phyloP scores from a whole-genome alignment of 2,329 filamentous ascomycete genomes.

The Coniella lustricola region DNA sequence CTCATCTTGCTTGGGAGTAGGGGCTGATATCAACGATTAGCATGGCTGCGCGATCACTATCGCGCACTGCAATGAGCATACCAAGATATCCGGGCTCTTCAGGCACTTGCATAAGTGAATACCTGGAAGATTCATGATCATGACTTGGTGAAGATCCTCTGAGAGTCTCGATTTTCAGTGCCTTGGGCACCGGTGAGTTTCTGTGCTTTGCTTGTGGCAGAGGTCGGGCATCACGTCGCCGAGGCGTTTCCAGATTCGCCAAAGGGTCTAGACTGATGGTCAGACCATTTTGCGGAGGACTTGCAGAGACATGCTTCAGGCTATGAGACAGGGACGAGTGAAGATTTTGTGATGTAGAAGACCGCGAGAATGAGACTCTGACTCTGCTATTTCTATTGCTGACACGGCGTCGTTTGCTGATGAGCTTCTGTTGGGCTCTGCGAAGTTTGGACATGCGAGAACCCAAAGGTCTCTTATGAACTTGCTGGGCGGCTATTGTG shows the following conservation, averaged over 20 bases:
- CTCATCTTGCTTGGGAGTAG: background rate
- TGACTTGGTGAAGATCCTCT: background rate
- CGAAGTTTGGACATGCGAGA: slow-evolving; percentile 25
- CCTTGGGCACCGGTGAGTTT: background rate
- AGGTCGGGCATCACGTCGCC: slow-evolving; percentile 12
- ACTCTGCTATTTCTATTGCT: slow-evolving; percentile 24
- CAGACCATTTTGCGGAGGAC: background rate
- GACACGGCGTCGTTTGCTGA: slow-evolving; percentile 25
- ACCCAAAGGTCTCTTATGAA: slow-evolving; percentile 26
- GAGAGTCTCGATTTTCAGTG: background rate
- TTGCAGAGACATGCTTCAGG: background rate
- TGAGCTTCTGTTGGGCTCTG: slow-evolving; percentile 30
- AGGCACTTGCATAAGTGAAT: slow-evolving; percentile 22
- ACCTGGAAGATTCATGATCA: background rate
- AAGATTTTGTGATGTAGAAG: slow-evolving; percentile 15
- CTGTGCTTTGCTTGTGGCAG: background rate
- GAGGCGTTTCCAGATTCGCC: slow-evolving; percentile 7
- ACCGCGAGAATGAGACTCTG: slow-evolving; percentile 25
- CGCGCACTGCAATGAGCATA: background rate
- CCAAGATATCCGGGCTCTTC: slow-evolving; percentile 11
- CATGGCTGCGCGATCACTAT: background rate
- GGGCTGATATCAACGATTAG: slow-evolving; percentile 7
- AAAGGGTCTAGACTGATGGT: background rate
- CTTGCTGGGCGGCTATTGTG: slow-evolving; percentile 25
- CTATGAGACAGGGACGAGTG: slow-evolving; percentile 9